Evolutionary conservation across 352 stramenopile species (phyloP).

Genomic region (Pythium chondricola): DNA sequence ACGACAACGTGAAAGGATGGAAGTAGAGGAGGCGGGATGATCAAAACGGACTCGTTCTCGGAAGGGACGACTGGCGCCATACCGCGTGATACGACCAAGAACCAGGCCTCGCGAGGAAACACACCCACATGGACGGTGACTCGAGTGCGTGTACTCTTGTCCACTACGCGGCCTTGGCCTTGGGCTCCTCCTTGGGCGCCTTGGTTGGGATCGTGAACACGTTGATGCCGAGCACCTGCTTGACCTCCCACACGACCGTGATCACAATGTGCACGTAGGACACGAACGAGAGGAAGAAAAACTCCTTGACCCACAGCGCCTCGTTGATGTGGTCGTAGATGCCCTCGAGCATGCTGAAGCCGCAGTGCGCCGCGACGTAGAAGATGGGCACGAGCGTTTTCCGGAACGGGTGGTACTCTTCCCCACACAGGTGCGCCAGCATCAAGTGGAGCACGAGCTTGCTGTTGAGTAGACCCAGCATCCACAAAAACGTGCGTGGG

Average conservation of each 20-base stretch:
- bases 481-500: constrained; percentile 82
- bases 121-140: no score
- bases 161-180: constrained; percentile 20
- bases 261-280: constrained; percentile 85
- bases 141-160: no score
- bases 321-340: constrained; percentile 83
- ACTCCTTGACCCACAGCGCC: constrained; percentile 76
- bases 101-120: no score
- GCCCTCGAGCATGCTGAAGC: constrained; percentile 76
- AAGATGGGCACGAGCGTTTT: constrained; percentile 89
- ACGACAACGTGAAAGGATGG: no score
- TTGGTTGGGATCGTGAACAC: constrained; percentile 69
- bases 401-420: constrained; percentile 86
- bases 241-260: constrained; percentile 84
- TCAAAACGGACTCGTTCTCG: constrained; percentile 18
- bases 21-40: no score
- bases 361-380: constrained; percentile 78
- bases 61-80: no score
- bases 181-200: constrained; percentile 12
- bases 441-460: constrained; percentile 89
- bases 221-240: constrained; percentile 72
- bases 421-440: constrained; percentile 78
- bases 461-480: constrained; percentile 82
- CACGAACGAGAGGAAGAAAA: constrained; percentile 83
- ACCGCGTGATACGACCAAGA: no score